A percentile compares a stretch with the other conserved stretches of the same genome.
phyloP scores from a whole-genome alignment of 225 moss, liverwort and hornwort genomes.

The Thuidium tamariscinum region DNA sequence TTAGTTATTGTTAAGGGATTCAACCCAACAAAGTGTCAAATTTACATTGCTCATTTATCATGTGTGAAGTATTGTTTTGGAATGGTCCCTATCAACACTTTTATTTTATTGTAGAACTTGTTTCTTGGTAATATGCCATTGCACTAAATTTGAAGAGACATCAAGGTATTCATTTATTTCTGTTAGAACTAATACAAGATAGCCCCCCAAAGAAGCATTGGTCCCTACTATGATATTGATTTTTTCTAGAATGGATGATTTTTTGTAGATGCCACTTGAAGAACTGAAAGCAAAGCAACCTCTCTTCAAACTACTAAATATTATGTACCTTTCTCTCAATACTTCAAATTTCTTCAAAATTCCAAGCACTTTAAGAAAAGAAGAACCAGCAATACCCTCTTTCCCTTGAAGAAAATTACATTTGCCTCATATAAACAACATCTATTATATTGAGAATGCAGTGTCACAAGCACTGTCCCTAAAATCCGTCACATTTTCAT shows the following conservation, averaged over 20 bases:
- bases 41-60: not conserved
- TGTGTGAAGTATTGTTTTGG: not conserved
- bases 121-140: too few species aligned
- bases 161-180: too few species aligned
- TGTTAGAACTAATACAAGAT: too few species aligned
- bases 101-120: too few species aligned
- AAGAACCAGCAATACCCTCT: not conserved
- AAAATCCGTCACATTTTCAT: not conserved
- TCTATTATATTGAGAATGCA: not conserved
- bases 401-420: not conserved
- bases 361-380: not conserved
- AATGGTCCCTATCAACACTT: accelerated
- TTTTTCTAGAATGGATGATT: too few species aligned
- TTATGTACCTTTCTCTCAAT: too few species aligned
- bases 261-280: not conserved
- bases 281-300: too few species aligned
- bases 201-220: too few species aligned
- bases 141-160: too few species aligned
- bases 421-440: not conserved
- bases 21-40: not conserved
- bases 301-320: not conserved
- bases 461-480: not conserved
- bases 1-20: too few species aligned
- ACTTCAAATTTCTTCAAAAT: not conserved
- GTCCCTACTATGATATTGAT: too few species aligned